Evolutionary conservation across 106 monocot genomes (phyloP).

Genomic region (Chionographis japonica): DNA sequence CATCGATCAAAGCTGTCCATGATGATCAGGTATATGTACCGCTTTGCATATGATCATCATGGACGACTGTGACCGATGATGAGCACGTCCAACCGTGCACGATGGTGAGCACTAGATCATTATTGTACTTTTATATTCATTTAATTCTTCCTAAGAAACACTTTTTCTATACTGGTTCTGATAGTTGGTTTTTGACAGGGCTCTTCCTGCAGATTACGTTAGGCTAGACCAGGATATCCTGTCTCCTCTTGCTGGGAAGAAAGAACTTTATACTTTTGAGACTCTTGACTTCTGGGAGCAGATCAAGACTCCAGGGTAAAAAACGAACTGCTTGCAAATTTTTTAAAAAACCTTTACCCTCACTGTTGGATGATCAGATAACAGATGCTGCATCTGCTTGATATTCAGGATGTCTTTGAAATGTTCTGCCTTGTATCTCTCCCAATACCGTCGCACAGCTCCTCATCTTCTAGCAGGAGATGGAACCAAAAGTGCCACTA

Average conservation of each 20-base stretch:
- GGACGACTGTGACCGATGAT: no score
- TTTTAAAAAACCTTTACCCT: not conserved
- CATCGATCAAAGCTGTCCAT: no score
- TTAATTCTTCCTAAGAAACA: no score
- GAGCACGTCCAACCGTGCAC: no score
- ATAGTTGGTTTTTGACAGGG: constrained; percentile 41
- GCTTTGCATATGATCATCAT: no score
- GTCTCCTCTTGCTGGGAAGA: constrained; percentile 97
- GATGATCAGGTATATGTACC: no score
- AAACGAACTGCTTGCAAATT: not conserved
- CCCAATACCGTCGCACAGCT: constrained; percentile 69
- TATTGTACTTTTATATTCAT: no score
- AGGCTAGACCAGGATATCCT: constrained; percentile 96
- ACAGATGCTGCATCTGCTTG: not conserved
- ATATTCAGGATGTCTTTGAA: constrained; percentile 85
- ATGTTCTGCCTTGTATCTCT: constrained; percentile 88
- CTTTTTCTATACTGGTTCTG: not conserved
- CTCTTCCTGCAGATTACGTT: constrained; percentile 85
- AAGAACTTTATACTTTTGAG: constrained; percentile 79
- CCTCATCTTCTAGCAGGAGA: constrained; percentile 69
- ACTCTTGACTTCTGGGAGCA: constrained; percentile 97
- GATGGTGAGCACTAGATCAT: no score
- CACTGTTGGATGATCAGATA: constrained; percentile 2
- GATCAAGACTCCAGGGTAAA: constrained; percentile 92
- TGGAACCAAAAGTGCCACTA: constrained; percentile 45